A percentile compares a stretch with the other conserved stretches of the same genome.
Evolutionary conservation across 2,329 filamentous ascomycete genomes (phyloP).

Genomic region (Pezicula rhizophila): DNA sequence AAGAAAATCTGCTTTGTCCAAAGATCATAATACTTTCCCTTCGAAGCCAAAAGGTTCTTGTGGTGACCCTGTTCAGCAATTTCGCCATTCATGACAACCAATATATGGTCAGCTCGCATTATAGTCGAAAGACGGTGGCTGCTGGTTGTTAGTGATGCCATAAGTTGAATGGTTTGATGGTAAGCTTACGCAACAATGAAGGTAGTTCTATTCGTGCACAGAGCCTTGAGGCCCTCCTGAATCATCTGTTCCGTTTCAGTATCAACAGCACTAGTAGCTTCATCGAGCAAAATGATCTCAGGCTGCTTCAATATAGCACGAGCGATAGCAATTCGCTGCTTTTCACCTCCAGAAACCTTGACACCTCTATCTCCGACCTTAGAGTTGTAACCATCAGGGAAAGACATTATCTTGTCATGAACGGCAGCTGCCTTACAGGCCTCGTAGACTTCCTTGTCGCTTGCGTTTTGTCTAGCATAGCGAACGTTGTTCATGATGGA

Average conservation of each 20-base stretch:
- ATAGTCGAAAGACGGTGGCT: constrained; percentile 47
- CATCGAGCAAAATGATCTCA: constrained; percentile 86
- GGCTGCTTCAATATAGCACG: constrained; percentile 88
- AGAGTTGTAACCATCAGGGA: constrained; percentile 48
- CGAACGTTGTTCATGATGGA: constrained; percentile 36
- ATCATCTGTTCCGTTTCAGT: constrained; percentile 92
- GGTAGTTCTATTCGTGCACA: constrained; percentile 44
- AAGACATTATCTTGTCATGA: constrained; percentile 48
- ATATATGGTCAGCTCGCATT: constrained; percentile 45
- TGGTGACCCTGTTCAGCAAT: constrained; percentile 48
- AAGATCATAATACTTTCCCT: constrained; percentile 44
- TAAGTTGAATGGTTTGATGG: background rate
- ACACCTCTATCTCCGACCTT: constrained; percentile 34
- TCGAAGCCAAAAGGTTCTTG: constrained; percentile 36
- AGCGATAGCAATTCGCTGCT: constrained; percentile 83
- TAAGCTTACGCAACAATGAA: constrained; percentile 29
- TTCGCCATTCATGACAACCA: constrained; percentile 45
- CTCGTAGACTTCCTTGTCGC: constrained; percentile 28
- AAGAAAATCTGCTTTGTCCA: constrained; percentile 42
- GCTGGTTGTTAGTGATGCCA: constrained; percentile 9
- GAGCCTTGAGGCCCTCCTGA: constrained; percentile 51
- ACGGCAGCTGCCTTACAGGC: constrained; percentile 53
- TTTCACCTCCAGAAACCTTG: constrained; percentile 80
- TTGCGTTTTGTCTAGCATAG: constrained; percentile 23
- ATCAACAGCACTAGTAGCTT: constrained; percentile 90